Percentiles rank a stretch among this genome's conserved stretches.
Conservation (phyloP, 805 yeast species). For the Myxozyma kluyveri region DNA sequence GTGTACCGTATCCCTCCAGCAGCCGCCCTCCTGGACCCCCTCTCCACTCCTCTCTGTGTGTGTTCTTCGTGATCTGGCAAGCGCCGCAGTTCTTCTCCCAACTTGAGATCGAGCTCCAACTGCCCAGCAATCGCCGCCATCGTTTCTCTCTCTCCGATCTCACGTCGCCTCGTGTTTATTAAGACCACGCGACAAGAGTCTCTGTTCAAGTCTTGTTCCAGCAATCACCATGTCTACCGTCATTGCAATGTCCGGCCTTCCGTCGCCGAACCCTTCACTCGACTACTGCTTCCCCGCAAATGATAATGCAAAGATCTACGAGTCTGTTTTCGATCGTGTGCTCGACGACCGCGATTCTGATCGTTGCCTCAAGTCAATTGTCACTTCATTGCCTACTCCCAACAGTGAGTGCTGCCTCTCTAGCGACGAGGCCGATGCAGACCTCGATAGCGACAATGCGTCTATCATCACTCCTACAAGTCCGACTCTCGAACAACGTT, state of each 20-base stretch:
- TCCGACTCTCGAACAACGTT: constrained; percentile 17
- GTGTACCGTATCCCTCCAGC: too few relatives aligned
- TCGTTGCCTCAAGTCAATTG: constrained; percentile 1
- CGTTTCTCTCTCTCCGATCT: too few relatives aligned
- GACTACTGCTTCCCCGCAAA: constrained; percentile 17
- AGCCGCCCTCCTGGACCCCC: too few relatives aligned
- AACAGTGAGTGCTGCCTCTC: constrained; percentile 24
- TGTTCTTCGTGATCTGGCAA: too few relatives aligned
- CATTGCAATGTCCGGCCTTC: constrained; percentile 24
- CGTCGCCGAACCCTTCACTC: constrained; percentile 29
- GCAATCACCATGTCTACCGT: constrained; percentile 4
- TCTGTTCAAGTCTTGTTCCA: too few relatives aligned
- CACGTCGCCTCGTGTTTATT: too few relatives aligned
- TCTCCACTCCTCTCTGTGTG: too few relatives aligned
- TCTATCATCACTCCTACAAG: background rate
- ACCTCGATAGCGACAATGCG: constrained; percentile 1
- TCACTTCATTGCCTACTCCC: constrained; percentile 20
- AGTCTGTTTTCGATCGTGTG: constrained; percentile 22
- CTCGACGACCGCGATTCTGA: constrained; percentile 10
- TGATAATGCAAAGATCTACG: constrained; percentile 19
- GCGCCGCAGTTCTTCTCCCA: too few relatives aligned
- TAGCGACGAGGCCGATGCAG: constrained; percentile 17
- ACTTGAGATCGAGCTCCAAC: too few relatives aligned
- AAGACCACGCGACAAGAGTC: too few relatives aligned
- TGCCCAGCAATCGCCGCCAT: too few relatives aligned